These are phyloP conservation scores for Arabidopsis thaliana DNA, from an alignment of 345 rosid genomes.

Conservation along the genomic window DNA sequence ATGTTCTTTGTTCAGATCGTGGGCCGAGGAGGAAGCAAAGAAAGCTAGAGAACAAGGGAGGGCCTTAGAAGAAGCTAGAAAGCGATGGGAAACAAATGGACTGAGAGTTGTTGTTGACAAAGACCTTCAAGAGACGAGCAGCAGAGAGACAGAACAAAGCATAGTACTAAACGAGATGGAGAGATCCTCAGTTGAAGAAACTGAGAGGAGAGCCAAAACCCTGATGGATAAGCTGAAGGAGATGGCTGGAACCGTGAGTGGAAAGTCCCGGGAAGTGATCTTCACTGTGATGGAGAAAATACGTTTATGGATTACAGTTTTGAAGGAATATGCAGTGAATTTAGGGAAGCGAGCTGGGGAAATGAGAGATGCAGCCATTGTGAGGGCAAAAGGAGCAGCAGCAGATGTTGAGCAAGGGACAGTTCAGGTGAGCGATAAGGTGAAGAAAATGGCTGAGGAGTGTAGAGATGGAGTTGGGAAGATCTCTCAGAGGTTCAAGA, in stretches of 20 bases:
- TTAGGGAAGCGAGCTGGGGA: conserved; percentile 48
- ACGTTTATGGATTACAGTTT: conserved; percentile 46
- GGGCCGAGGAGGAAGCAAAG: conserved; percentile 99
- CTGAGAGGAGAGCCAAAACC: conserved; percentile 66
- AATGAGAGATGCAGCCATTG: conserved; percentile 41
- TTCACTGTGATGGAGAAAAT: conserved; percentile 55
- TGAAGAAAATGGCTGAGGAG: conserved; percentile 53
- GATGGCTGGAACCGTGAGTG: conserved; percentile 56
- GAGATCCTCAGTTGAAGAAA: conserved; percentile 59
- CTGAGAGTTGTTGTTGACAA: conserved; percentile 78
- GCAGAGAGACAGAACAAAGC: conserved; percentile 45
- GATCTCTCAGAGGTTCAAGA: conserved; percentile 46
- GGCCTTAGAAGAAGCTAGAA: conserved; percentile 86
- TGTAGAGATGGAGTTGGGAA: conserved; percentile 51
- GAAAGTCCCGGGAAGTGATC: conserved; percentile 65
- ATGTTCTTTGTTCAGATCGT: conserved; percentile 58
- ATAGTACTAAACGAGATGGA: conserved; percentile 58
- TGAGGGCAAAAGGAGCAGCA: conserved; percentile 53
- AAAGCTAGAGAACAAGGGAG: conserved; percentile 83
- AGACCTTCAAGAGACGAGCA: conserved; percentile 72
- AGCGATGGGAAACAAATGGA: conserved; percentile 86
- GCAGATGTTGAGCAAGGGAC: conserved; percentile 64
- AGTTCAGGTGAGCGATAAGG: conserved; percentile 49
- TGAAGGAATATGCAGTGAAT: conserved; percentile 55
- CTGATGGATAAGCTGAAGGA: conserved; percentile 65